Evolutionary conservation across 345 rosid species (phyloP).

Genomic region (Gossypium mustelinum): DNA sequence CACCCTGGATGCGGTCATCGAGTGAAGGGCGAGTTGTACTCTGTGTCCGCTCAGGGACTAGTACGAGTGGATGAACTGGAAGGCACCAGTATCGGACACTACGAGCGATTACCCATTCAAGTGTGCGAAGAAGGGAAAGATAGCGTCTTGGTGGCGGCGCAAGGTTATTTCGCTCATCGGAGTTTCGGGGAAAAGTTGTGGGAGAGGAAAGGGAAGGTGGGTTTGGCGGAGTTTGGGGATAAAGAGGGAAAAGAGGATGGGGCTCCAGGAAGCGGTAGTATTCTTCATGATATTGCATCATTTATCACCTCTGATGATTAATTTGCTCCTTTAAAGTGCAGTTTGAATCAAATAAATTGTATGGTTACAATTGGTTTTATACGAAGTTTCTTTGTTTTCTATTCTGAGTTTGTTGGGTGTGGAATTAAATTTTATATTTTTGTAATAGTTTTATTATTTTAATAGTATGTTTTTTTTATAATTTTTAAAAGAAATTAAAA

Average conservation of each 20-base stretch:
- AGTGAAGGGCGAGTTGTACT: constrained; percentile 63
- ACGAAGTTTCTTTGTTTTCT: too few relatives aligned
- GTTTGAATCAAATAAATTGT: too few relatives aligned
- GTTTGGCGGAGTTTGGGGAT: constrained; percentile 43
- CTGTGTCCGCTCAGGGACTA: constrained; percentile 48
- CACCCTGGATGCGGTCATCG: constrained; percentile 44
- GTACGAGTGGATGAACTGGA: constrained; percentile 58
- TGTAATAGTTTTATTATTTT: too few relatives aligned
- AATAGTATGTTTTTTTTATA: too few relatives aligned
- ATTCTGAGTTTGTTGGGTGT: too few relatives aligned
- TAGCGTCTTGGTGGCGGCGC: constrained; percentile 38
- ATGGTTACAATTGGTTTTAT: too few relatives aligned
- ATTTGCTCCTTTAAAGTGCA: too few relatives aligned
- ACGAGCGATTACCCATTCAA: constrained; percentile 55
- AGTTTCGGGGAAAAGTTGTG: constrained; percentile 57
- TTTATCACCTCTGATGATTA: constrained; percentile 4
- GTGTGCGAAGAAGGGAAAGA: constrained; percentile 20
- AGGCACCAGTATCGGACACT: constrained; percentile 49
- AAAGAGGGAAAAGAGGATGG: constrained; percentile 31
- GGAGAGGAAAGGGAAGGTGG: constrained; percentile 46
- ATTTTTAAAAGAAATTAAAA: too few relatives aligned
- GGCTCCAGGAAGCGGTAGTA: constrained; percentile 18
- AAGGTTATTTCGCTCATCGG: constrained; percentile 57
- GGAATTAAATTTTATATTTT: too few relatives aligned
- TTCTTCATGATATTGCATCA: constrained; percentile 35